Base-by-base conservation (phyloP, 176 grass and related monocot genomes). In the Urochloa ruziziensis region DNA sequence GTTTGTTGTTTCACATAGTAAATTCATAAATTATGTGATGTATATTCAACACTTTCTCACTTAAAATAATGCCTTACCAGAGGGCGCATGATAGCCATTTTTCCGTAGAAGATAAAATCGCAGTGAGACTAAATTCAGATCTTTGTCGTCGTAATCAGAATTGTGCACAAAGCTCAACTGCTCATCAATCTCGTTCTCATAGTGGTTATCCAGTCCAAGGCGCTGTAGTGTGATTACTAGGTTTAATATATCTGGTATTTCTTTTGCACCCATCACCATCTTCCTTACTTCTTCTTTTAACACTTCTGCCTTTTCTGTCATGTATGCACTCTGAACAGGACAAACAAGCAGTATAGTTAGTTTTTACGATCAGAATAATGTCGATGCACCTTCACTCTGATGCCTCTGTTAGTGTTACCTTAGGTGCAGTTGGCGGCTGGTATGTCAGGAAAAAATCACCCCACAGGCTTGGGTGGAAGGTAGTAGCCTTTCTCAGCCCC, bases 91-190 rank as follows among this genome's bases (percentile, higher is more conserved):
- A n/a, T 84, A 84, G 10, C 81, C 81, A 47, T 74, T 65, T 18
- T 37, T 80, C 19, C 81, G 58, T 11, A 88, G 48, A 84, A 88
- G 87, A 67, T 88, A 88, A 48, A 88, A 88, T 27, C 81, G 75
- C 10, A 78, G 67, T 0, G 87, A 88, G 34, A 88, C 81, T 32
- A 74, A 48, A 58, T 66, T 4, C 18, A 88, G 67, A 47, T 87
- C 24, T 28, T 35, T 39, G 15, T 67, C 16, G 11, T 87, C n/a
- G 4, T 82, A 87, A 21, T 39, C 70, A 47, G 70, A 59, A 12
- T 17, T 12, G 51, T 60, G 29, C 37, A 82, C 61, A 59, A 4
- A 7, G 10, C 10, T 5, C 29, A 87, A 15, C 2, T 23, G 49
- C 17, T 82, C 62, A 1, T 30, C 24, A 3, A 87, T 87, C 62